These are phyloP conservation scores for Udeniomyces megalosporus DNA, from an alignment of 768 basidiomycete genomes.

Conservation along the genomic window DNA sequence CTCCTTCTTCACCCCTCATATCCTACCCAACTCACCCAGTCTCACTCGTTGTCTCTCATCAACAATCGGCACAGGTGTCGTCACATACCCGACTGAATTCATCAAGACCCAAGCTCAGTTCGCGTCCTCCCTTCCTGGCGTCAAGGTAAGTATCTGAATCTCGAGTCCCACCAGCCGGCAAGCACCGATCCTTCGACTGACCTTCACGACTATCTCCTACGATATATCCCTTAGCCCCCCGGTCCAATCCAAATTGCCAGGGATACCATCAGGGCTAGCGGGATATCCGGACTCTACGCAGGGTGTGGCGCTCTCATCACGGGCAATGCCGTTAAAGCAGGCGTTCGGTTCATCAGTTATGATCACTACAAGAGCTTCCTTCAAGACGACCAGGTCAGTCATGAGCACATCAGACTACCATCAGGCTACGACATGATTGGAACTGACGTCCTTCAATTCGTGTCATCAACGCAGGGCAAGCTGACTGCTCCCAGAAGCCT, in stretches of 20 bases:
- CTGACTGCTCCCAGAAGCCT: constrained; percentile 72
- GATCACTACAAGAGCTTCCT: constrained; percentile 75
- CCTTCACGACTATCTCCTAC: background rate
- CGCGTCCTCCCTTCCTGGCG: constrained; percentile 35
- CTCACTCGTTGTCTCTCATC: no score
- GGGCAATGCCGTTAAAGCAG: constrained; percentile 86
- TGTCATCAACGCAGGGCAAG: constrained; percentile 61
- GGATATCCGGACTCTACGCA: constrained; percentile 75
- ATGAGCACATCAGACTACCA: background rate
- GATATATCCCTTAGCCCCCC: constrained; percentile 37
- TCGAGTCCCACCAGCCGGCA: background rate
- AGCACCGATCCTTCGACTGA: background rate
- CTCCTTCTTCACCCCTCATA: no score
- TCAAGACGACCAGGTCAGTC: constrained; percentile 61
- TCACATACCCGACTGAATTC: constrained; percentile 33
- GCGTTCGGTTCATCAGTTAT: constrained; percentile 87
- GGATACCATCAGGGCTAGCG: constrained; percentile 56
- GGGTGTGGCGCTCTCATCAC: constrained; percentile 77
- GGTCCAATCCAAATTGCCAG: constrained; percentile 56
- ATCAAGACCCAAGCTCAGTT: constrained; percentile 92
- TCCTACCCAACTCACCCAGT: no score
- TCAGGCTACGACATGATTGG: background rate
- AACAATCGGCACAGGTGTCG: background rate
- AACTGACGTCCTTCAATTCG: background rate
- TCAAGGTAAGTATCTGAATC: background rate